phyloP scores from a whole-genome alignment of 2,329 filamentous ascomycete genomes.

The Talaromyces marneffei region DNA sequence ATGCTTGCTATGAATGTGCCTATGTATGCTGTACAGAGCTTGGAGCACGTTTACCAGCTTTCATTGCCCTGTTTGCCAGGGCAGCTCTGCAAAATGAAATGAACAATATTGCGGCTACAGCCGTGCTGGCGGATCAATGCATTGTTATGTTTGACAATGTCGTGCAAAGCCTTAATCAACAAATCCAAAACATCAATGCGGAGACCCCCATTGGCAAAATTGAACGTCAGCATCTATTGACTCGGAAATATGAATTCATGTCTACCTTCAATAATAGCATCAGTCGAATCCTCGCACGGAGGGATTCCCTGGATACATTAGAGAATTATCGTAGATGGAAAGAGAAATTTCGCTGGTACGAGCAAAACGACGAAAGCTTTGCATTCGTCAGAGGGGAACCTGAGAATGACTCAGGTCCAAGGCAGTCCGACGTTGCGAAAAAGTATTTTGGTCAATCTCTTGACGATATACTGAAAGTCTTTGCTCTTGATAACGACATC shows the following conservation, averaged over 20 bases:
- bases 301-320: background rate
- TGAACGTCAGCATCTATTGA: slow-evolving; percentile 12
- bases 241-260: slow-evolving; percentile 16
- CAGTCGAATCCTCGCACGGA: background rate
- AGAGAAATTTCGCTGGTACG: slow-evolving; percentile 2
- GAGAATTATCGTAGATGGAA: slow-evolving; percentile 2
- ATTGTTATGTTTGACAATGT: slow-evolving; percentile 18
- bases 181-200: background rate
- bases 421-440: background rate
- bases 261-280: background rate
- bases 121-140: slow-evolving; percentile 16
- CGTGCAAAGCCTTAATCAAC: background rate
- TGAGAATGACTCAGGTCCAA: background rate
- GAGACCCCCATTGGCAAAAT: slow-evolving; percentile 13
- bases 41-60: slow-evolving; percentile 16
- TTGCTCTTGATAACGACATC: background rate
- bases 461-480: slow-evolving; percentile 3
- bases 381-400: background rate
- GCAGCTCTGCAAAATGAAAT: slow-evolving; percentile 17
- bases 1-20: slow-evolving; percentile 20
- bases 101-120: slow-evolving; percentile 15
- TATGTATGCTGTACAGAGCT: slow-evolving; percentile 17
- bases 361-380: slow-evolving; percentile 7
- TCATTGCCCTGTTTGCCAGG: slow-evolving; percentile 18
- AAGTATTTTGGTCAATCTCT: background rate